A percentile compares a stretch with the other conserved stretches of the same genome.
These are phyloP conservation scores for Nigrospora osmanthi DNA, from an alignment of 2,329 filamentous ascomycete species.

Conservation along the genomic window DNA sequence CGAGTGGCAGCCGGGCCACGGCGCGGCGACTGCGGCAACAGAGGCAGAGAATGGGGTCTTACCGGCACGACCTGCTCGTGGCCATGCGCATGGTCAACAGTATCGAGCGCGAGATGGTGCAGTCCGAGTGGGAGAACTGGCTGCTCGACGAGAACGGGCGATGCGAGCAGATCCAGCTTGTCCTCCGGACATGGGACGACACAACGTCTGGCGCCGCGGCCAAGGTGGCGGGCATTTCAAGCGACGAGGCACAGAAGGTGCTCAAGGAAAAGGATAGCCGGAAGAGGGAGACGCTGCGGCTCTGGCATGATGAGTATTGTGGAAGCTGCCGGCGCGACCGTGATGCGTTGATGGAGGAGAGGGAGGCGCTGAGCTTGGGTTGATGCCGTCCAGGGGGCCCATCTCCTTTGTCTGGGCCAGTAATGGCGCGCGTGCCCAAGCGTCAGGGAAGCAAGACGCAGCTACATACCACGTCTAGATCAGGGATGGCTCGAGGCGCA, in stretches of 20 bases:
- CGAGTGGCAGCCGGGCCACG: slow-evolving; percentile 42
- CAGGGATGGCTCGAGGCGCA: too few species aligned
- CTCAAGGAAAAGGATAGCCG: slow-evolving; percentile 15
- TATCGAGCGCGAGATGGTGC: slow-evolving; percentile 78
- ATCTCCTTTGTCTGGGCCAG: not conserved
- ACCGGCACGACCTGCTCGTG: slow-evolving; percentile 85
- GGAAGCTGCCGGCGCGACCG: slow-evolving; percentile 46
- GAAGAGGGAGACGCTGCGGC: slow-evolving; percentile 24
- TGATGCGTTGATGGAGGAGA: slow-evolving; percentile 15
- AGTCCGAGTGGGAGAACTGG: slow-evolving; percentile 92
- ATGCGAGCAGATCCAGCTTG: slow-evolving; percentile 55
- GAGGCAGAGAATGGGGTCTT: slow-evolving; percentile 73
- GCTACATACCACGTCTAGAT: too few species aligned
- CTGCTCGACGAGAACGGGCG: slow-evolving; percentile 68
- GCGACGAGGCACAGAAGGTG: slow-evolving; percentile 22
- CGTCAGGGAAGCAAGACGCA: too few species aligned
- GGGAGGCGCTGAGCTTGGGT: slow-evolving; percentile 12
- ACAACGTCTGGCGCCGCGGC: slow-evolving; percentile 1
- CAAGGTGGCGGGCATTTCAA: slow-evolving; percentile 8
- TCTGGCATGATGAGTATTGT: slow-evolving; percentile 47
- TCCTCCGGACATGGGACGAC: slow-evolving; percentile 27
- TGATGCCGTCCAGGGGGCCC: not conserved
- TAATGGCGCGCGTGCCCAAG: too few species aligned
- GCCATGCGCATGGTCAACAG: slow-evolving; percentile 85
- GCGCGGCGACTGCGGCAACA: slow-evolving; percentile 65